Conservation (phyloP, 164 flowering plant species). For the Nymphaea thermarum region DNA sequence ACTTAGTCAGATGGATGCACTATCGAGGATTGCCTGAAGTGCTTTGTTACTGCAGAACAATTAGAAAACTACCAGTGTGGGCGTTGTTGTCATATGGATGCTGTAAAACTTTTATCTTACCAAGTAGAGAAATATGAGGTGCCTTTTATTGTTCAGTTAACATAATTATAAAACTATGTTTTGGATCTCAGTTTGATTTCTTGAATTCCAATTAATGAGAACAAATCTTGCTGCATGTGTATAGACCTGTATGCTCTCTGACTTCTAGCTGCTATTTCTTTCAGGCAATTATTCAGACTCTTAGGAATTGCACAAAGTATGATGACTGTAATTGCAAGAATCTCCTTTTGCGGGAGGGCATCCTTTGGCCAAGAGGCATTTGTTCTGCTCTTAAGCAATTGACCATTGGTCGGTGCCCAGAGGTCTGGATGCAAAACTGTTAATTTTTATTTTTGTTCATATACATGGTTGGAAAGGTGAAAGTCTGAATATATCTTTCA, state of each 20-base stretch:
- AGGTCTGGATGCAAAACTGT: conserved; percentile 31
- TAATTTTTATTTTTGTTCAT: not conserved
- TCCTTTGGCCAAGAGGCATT: conserved; percentile 55
- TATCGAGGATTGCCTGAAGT: conserved; percentile 63
- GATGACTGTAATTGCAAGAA: conserved; percentile 63
- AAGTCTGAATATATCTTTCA: conserved; percentile 3
- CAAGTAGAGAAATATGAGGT: conserved; percentile 40
- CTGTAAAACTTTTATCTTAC: conserved; percentile 42
- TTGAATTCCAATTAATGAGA: too few relatives aligned
- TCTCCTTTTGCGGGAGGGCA: conserved; percentile 21
- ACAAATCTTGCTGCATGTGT: too few relatives aligned
- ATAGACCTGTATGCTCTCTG: not conserved
- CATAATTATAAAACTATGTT: too few relatives aligned
- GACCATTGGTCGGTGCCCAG: conserved; percentile 54
- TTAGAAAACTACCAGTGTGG: conserved; percentile 62
- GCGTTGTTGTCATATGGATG: conserved; percentile 80
- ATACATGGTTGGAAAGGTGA: not conserved
- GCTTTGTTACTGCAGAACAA: conserved; percentile 47
- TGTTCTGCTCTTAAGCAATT: conserved; percentile 54
- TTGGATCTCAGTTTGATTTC: too few relatives aligned
- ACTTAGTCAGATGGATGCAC: conserved; percentile 48
- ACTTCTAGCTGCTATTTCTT: conserved; percentile 1
- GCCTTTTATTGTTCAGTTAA: conserved; percentile 1
- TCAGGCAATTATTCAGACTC: conserved; percentile 42
- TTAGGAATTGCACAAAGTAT: conserved; percentile 34